Conservation (phyloP, 257 asterid genomes). For the Nicotiana tabacum region DNA sequence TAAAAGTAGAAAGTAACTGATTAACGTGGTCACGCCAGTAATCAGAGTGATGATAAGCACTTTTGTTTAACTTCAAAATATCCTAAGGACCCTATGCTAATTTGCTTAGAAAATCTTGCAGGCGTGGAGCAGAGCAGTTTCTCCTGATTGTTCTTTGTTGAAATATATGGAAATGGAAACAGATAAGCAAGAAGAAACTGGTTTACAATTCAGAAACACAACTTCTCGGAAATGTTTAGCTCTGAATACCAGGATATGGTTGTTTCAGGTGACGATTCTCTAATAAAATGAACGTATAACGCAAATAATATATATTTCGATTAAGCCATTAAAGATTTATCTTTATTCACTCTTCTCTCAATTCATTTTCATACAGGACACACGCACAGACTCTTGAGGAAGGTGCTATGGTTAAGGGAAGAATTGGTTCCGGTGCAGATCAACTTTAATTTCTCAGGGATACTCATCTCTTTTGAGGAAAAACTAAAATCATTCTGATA, state of each 20-base stretch:
- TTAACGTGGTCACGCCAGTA: neutral
- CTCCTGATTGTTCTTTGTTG: neutral
- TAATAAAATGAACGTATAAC: neutral
- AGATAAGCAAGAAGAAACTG: neutral
- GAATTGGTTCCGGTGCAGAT: neutral
- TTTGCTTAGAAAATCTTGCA: neutral
- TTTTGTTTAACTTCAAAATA: neutral
- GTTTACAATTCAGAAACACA: neutral
- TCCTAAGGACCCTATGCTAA: neutral
- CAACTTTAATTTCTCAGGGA: neutral
- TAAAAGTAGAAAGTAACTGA: neutral
- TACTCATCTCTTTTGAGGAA: slow-evolving; percentile 6
- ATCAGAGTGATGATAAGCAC: neutral
- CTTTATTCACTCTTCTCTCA: neutral
- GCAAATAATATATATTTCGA: neutral
- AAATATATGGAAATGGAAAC: neutral
- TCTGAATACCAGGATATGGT: neutral
- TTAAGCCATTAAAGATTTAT: neutral
- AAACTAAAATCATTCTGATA: neutral
- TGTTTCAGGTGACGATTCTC: neutral
- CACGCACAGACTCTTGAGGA: neutral
- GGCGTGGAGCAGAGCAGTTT: neutral
- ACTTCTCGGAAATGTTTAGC: neutral
- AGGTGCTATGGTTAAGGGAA: neutral
- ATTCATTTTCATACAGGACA: neutral